Base-by-base conservation (phyloP, 371 early-diverging fungal species). In the Lichtheimia ramosa region DNA sequence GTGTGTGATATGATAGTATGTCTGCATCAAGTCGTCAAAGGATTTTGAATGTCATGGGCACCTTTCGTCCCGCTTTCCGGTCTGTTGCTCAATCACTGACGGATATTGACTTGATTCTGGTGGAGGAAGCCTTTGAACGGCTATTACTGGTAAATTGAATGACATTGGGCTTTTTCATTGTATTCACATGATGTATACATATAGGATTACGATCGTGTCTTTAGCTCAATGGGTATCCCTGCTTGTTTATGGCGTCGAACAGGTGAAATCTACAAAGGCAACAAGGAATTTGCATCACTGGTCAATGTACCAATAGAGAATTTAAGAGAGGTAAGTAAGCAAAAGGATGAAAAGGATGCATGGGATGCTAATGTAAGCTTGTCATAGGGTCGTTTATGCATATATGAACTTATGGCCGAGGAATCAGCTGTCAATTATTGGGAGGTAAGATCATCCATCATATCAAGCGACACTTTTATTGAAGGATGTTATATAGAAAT, bases 51-150 rank as follows among this genome's bases (percentile, higher is more conserved):
- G 94, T 92, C 50, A 87, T 96, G 83, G 88, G 89, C n/a, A 82
- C 86, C 0, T 94, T 95, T 69, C 81, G 95, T 41, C 95, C 95
- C 4, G 83, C 88, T 20, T 95, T 94, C 73, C 84, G 92, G 54
- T 73, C 77, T 40, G 87, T 95, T 2, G 94, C 94, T 3, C 92
- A 91, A 69, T 77, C 88, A n/a, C 72, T 96, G 58, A 95, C 94
- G 0, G 97, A 96, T 73, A 84, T 92, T 53, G 96, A 96, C 69
- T 74, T 96, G 64, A 88, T 96, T 27, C 71, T 94, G 52, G 94
- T 94, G 4, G 97, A 96, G 71, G 95, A 94, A 70, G 87, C 88
- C n/a, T 96, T 96, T 79, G 97, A 96, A 82, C 83, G 94, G 5
- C 74, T 94, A 55, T 72, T 96, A 42, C 76, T 96, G 55, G 87